Evolutionary conservation across 768 basidiomycete species (phyloP), one percentile per base, ranked within the genome.

Genomic region (Hemileccinum impolitum): DNA sequence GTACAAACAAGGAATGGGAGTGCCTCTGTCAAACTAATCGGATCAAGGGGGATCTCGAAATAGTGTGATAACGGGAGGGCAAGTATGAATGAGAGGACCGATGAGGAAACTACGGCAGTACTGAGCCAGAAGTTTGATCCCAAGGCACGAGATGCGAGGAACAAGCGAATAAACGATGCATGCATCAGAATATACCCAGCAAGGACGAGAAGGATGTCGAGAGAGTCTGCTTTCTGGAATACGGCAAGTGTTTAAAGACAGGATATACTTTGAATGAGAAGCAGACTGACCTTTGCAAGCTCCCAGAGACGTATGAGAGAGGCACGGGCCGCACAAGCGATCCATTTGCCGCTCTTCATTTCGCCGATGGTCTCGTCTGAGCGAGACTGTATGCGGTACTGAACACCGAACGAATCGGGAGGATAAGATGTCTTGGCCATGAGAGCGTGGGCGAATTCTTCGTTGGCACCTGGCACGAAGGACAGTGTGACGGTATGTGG

Each of bases 1-100:
- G 94, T 96, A 68, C 95, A 95, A 31, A 99, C 94, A 41, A 98
- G 75, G 83, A 98, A 98, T 0, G 96, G 96, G 0, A 99, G 79
- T 0, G 96, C 95, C 67, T 99, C 96, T 10, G 90, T 92, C 43
- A 99, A 77, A 10, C 86, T 85, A 45, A 98, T 86, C 1, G 93
- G 92, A 66, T 98, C 94, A 57, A 99, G 85, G 17, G 85, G 87
- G 50, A 99, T 91, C 57, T 78, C 76, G 50, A 97, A 75, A 8
- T 84, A 84, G 45, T 86, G 78, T 17, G 85, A 81, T 35, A 84
- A 64, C 13, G 95, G 87, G 6, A 98, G 78, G 12, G 91, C 79
- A 46, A 93, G 74, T 47, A 99, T 78, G 63, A 98, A 85, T 0
- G 90, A 87, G 53, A 94, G 85, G 53, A 85, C 75, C 12, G 85